Conservation (phyloP, 2,329 filamentous ascomycete genomes). For the Diplodia seriata region DNA sequence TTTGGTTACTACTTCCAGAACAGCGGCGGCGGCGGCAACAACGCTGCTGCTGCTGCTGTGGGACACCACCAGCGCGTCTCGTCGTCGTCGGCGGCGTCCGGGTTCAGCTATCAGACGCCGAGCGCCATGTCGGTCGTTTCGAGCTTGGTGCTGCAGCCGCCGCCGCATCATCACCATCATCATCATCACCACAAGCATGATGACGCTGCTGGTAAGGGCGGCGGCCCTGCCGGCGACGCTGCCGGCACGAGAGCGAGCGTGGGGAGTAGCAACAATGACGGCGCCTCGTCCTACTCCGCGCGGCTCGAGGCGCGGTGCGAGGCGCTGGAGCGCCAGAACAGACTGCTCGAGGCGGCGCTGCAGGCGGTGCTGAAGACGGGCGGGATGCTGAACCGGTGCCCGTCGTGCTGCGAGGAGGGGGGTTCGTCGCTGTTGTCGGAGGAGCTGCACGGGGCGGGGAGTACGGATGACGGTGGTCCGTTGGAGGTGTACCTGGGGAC, state of each 20-base stretch:
- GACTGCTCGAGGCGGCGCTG: constrained; percentile 49
- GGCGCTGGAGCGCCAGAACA: constrained; percentile 50
- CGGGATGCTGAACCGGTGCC: constrained; percentile 38
- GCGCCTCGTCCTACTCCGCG: background rate
- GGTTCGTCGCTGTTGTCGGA: background rate
- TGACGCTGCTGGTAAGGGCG: background rate
- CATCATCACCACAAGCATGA: background rate
- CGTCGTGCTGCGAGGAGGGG: constrained; percentile 30
- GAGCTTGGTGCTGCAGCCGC: background rate
- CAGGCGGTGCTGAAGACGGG: constrained; percentile 48
- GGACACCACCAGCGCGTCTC: too few species aligned
- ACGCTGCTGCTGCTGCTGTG: background rate
- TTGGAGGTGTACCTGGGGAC: constrained; percentile 48
- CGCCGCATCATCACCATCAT: background rate
- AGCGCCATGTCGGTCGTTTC: constrained; percentile 29
- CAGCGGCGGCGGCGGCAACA: too few species aligned
- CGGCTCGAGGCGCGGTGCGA: constrained; percentile 46
- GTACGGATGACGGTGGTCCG: constrained; percentile 42
- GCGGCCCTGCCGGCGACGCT: background rate
- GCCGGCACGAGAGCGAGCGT: background rate
- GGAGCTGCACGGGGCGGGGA: background rate
- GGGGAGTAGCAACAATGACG: background rate
- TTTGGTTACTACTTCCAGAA: background rate
- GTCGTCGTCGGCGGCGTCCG: background rate
- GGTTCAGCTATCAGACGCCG: constrained; percentile 22